Percentiles rank a stretch among this genome's conserved stretches.
phyloP scores from a whole-genome alignment of 2,329 filamentous ascomycete species.

The Ophiocordyceps camponoti-leonardi region DNA sequence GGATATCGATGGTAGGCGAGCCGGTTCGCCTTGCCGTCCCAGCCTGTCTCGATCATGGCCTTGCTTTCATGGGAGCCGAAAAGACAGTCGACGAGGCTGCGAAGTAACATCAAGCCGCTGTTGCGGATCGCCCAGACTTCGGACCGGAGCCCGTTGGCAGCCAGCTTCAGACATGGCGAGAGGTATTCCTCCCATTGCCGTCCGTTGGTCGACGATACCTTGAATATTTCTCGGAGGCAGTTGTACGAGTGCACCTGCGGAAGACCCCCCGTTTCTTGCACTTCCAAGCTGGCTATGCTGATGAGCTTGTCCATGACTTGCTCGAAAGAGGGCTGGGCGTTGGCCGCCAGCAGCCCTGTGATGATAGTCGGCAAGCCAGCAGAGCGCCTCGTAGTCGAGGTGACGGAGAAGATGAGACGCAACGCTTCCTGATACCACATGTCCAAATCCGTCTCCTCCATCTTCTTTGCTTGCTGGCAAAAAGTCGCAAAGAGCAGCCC shows the following conservation, averaged over 20 bases:
- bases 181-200: conserved; percentile 60
- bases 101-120: conserved; percentile 75
- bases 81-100: conserved; percentile 65
- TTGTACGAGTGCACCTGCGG: conserved; percentile 93
- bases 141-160: conserved; percentile 61
- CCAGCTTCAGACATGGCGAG: conserved; percentile 58
- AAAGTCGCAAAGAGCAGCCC: conserved; percentile 73
- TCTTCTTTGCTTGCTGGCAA: conserved; percentile 46
- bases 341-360: conserved; percentile 59
- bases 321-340: conserved; percentile 43
- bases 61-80: conserved; percentile 64
- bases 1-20: conserved; percentile 57
- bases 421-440: conserved; percentile 60
- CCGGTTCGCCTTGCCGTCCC: conserved; percentile 45
- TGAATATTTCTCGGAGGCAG: conserved; percentile 82
- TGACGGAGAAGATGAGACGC: conserved; percentile 54
- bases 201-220: conserved; percentile 64
- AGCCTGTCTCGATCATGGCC: conserved; percentile 38
- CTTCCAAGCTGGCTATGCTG: conserved; percentile 36
- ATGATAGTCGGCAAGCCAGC: conserved; percentile 83
- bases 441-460: conserved; percentile 26
- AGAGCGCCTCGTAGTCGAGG: conserved; percentile 73
- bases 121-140: conserved; percentile 89
- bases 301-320: conserved; percentile 46
- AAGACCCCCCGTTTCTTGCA: conserved; percentile 44